Evolutionary conservation across 2,329 filamentous ascomycete genomes (phyloP).

Genomic region (Thelonectria olida): DNA sequence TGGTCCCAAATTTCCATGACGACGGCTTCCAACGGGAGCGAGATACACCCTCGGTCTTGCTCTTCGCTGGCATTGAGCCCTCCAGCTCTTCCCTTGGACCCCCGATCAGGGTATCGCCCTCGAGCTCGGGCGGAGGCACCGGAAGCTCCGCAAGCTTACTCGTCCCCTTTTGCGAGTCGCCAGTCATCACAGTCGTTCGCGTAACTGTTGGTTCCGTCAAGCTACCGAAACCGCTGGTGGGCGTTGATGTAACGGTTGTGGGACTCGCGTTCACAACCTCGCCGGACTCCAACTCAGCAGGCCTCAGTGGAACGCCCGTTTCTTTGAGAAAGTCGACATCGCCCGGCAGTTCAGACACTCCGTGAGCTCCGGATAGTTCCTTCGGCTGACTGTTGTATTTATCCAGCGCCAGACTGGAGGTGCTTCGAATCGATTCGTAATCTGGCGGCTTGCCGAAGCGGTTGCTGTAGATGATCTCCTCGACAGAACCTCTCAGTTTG

Average conservation of each 20-base stretch:
- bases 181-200: not conserved
- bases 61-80: not conserved
- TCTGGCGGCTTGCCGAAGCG: constrained; percentile 27
- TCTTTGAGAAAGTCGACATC: not conserved
- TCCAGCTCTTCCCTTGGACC: constrained; percentile 24
- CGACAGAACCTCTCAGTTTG: constrained; percentile 27
- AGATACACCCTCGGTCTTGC: constrained; percentile 15
- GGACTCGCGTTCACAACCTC: not conserved
- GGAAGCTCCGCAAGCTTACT: constrained; percentile 22
- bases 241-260: not conserved
- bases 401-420: constrained; percentile 23
- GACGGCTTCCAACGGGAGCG: constrained; percentile 33
- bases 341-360: constrained; percentile 24
- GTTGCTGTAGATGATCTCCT: constrained; percentile 34
- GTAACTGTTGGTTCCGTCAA: not conserved
- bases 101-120: constrained; percentile 18
- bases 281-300: constrained; percentile 27
- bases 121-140: constrained; percentile 30
- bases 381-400: not conserved
- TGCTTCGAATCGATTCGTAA: constrained; percentile 25
- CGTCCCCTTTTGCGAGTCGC: not conserved
- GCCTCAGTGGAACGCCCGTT: not conserved
- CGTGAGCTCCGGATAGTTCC: constrained; percentile 13
- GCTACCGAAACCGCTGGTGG: not conserved
- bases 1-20: constrained; percentile 33